These are phyloP conservation scores for Tricholoma sp. DNA, from an alignment of 768 basidiomycete genomes.

Conservation along the genomic window DNA sequence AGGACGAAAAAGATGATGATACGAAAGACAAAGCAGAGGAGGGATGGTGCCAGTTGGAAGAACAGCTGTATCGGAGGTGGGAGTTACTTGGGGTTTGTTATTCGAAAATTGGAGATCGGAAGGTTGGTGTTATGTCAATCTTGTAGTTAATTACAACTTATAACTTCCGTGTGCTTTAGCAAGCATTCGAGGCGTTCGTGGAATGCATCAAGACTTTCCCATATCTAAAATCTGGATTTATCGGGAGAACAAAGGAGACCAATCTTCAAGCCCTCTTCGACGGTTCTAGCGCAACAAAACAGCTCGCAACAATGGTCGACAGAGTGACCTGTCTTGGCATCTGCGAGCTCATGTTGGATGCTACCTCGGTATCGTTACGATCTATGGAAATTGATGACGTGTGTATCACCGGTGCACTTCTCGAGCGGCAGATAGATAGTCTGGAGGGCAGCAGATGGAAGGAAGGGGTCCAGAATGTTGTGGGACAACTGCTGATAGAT, in stretches of 20 bases:
- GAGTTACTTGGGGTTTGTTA: constrained; percentile 79
- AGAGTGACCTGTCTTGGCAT: constrained; percentile 60
- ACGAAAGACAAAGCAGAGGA: constrained; percentile 19
- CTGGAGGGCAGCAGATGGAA: constrained; percentile 57
- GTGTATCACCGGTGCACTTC: constrained; percentile 43
- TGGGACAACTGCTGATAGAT: constrained; percentile 42
- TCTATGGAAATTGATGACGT: constrained; percentile 18
- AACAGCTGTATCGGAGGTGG: constrained; percentile 67
- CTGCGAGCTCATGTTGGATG: constrained; percentile 57
- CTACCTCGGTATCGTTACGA: constrained; percentile 45
- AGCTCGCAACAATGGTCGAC: constrained; percentile 58
- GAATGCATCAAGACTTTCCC: constrained; percentile 52
- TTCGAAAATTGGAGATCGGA: constrained; percentile 70
- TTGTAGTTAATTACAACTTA: constrained; percentile 1
- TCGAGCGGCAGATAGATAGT: constrained; percentile 56
- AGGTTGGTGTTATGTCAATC: constrained; percentile 38
- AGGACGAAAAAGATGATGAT: background rate
- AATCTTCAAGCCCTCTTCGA: constrained; percentile 33
- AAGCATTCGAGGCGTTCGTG: constrained; percentile 53
- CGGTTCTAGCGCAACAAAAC: constrained; percentile 39
- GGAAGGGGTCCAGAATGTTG: constrained; percentile 40
- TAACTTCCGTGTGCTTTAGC: constrained; percentile 30
- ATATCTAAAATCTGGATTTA: constrained; percentile 37
- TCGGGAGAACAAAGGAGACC: constrained; percentile 24
- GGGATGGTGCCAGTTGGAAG: constrained; percentile 57